Base-by-base conservation (phyloP, 805 yeast species). In the Starmerella sirachaensis region DNA sequence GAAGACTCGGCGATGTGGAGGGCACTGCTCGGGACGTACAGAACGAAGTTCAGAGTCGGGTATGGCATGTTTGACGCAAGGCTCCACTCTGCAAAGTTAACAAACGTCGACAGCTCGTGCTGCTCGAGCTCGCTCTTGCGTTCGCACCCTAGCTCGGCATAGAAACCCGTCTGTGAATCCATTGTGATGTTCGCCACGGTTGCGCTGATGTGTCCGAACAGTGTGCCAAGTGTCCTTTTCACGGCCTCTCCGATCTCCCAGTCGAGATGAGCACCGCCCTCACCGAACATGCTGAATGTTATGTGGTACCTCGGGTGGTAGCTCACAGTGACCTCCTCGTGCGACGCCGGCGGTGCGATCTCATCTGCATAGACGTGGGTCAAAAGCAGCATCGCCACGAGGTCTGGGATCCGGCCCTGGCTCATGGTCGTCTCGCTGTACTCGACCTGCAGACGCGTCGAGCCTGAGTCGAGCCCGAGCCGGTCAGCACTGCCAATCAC, bases 11-110 rank as follows among this genome's bases (percentile, higher is more conserved):
- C 69, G 33, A 78, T 70, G 5, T 42, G 48, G 50, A 74, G 63
- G 17, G 74, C 83, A 41, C 63, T 56, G 5, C 68, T 62, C 2
- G 93, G 85, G 37, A 76, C 68, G 50, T 76, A 82, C 1, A 78
- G 58, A 14, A 81, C 64, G 51, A 88, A 75, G 57, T 85, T 82
- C 43, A 82, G 68, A 0, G 72, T 67, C 26, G 91, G 85, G 43
- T 74, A 70, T 1, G 73, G 61, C 48, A 70, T 73, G 48, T 64
- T 63, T 31, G 68, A 62, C 2, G 73, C 57, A 45, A 78, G 65
- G 39, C 78, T 78, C 93, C 93, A 80, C 47, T 81, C 93, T 2
- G 91, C 85, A 48, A 74, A 74, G 58, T 88, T 91, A 42, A 86
- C 70, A 46, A 82, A 73, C 11, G 86, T 78, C 2, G 93, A 69